Percentiles rank a stretch among this genome's conserved stretches.
These are phyloP conservation scores for Exophiala sp. DNA, from an alignment of 2,329 filamentous ascomycete species.

Conservation along the genomic window DNA sequence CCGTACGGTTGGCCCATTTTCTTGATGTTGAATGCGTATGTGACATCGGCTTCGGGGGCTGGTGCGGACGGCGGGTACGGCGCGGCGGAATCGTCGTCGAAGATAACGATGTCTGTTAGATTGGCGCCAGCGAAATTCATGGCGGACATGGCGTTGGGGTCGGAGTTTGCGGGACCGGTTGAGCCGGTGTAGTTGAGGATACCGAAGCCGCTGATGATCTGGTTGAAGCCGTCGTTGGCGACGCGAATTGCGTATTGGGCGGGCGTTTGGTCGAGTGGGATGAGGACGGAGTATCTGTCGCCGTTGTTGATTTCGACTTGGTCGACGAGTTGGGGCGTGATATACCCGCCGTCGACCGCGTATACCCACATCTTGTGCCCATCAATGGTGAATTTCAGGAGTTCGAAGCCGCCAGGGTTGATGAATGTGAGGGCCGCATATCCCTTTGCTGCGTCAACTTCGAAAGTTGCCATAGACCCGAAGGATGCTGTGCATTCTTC, in stretches of 20 bases:
- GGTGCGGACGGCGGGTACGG: constrained; percentile 50
- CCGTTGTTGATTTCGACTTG: constrained; percentile 37
- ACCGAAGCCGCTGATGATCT: constrained; percentile 55
- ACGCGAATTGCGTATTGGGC: constrained; percentile 47
- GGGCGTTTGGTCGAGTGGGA: constrained; percentile 38
- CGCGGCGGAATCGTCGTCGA: constrained; percentile 43
- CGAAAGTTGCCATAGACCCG: constrained; percentile 19
- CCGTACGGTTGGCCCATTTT: constrained; percentile 33
- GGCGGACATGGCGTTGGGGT: constrained; percentile 39
- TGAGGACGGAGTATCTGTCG: constrained; percentile 40
- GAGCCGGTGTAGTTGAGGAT: constrained; percentile 43
- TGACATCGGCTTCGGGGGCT: constrained; percentile 44
- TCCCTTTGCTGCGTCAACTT: constrained; percentile 33
- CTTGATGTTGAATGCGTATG: constrained; percentile 39
- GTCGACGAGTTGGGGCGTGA: constrained; percentile 40
- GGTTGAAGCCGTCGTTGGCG: constrained; percentile 48
- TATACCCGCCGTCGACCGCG: constrained; percentile 43
- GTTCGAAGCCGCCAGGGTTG: constrained; percentile 34
- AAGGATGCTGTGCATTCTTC: constrained; percentile 31
- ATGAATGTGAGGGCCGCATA: constrained; percentile 42
- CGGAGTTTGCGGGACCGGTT: constrained; percentile 22
- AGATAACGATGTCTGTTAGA: constrained; percentile 38
- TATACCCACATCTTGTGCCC: constrained; percentile 45
- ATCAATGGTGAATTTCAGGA: constrained; percentile 42
- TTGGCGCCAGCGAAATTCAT: constrained; percentile 53